Evolutionary conservation across 129 eudicot genomes (phyloP).

Genomic region (Erigeron canadensis): DNA sequence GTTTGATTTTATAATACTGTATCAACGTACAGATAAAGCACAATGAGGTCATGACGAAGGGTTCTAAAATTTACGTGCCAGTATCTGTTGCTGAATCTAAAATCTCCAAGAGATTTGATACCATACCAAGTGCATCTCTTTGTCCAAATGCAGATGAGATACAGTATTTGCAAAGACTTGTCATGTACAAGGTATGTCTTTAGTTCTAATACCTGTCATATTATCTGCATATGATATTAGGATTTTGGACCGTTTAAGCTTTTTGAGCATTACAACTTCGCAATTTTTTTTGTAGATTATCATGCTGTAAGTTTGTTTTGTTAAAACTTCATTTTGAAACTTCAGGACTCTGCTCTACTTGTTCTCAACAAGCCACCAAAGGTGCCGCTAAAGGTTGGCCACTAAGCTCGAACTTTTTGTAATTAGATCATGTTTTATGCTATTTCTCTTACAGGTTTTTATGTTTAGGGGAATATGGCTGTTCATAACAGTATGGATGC

Average conservation of each 20-base stretch:
- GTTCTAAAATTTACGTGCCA: conserved; percentile 57
- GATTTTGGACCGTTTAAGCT: background rate
- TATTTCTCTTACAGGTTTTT: background rate
- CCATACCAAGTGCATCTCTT: conserved; percentile 79
- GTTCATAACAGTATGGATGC: conserved; percentile 99
- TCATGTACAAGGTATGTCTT: conserved; percentile 68
- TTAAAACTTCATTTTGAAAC: conserved; percentile 29
- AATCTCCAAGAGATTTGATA: conserved; percentile 73
- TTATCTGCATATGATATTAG: conserved; percentile 7
- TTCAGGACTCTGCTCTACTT: conserved; percentile 81
- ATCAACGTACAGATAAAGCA: conserved; percentile 63
- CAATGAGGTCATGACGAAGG: conserved; percentile 70
- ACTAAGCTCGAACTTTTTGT: background rate
- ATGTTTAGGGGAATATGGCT: conserved; percentile 62
- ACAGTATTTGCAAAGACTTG: conserved; percentile 77
- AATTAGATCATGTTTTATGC: conserved; percentile 1
- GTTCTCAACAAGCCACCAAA: conserved; percentile 92
- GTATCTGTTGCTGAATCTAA: conserved; percentile 83
- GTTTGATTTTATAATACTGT: conserved; percentile 28
- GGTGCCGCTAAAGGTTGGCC: conserved; percentile 79
- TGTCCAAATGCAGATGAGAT: conserved; percentile 95
- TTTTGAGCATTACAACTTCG: background rate
- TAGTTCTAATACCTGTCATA: background rate
- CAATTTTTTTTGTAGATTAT: conserved; percentile 6
- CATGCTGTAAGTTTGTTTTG: background rate